phyloP scores from a whole-genome alignment of 352 stramenopile species.

The Plasmopara viticola region DNA sequence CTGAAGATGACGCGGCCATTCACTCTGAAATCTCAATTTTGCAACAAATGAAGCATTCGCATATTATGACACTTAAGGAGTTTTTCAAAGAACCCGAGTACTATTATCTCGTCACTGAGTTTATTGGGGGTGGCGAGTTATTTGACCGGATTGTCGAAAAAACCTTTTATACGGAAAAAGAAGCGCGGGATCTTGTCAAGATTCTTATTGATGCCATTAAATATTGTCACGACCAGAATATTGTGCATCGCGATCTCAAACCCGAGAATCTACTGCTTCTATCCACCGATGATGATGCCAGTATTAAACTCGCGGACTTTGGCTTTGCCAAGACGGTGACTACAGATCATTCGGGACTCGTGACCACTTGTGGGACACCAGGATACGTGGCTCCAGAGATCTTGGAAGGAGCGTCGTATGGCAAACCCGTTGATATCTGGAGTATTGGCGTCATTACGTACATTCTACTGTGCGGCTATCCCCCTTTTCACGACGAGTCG shows the following conservation, averaged over 20 bases:
- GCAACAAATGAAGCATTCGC: constrained; percentile 79
- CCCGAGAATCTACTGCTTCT: constrained; percentile 86
- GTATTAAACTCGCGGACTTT: constrained; percentile 91
- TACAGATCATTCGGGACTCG: constrained; percentile 50
- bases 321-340: constrained; percentile 87
- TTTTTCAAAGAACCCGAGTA: constrained; percentile 87
- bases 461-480: constrained; percentile 85
- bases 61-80: constrained; percentile 89
- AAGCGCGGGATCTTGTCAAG: constrained; percentile 78
- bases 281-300: constrained; percentile 78
- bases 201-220: constrained; percentile 73
- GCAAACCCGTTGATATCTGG: constrained; percentile 83
- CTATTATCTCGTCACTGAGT: constrained; percentile 88
- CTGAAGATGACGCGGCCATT: constrained; percentile 76
- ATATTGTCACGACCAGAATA: constrained; percentile 84
- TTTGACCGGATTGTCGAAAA: constrained; percentile 89
- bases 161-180: constrained; percentile 81
- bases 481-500: constrained; percentile 91
- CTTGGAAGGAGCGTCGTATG: constrained; percentile 71
- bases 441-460: constrained; percentile 85
- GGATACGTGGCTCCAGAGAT: constrained; percentile 85
- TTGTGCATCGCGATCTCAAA: constrained; percentile 81
- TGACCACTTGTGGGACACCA: constrained; percentile 69
- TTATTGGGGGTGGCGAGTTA: constrained; percentile 79
- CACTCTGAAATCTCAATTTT: constrained; percentile 76